Conservation (phyloP, 1,284 basidiomycete genomes). For the Cutaneotrichosporon sp. region DNA sequence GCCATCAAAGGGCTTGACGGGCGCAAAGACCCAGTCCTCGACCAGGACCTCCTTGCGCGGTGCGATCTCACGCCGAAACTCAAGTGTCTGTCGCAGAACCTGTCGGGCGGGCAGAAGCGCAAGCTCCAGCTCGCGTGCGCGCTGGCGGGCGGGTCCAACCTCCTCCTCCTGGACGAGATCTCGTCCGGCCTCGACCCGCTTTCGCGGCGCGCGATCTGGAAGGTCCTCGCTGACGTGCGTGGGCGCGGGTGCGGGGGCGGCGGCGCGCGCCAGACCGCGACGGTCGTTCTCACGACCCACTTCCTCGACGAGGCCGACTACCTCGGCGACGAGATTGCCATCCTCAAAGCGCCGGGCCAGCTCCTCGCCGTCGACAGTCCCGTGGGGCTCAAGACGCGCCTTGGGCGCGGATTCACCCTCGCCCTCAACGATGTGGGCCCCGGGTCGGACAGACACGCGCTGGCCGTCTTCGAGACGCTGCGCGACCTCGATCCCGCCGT, state of each 20-base stretch:
- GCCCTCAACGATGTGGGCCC: constrained; percentile 30
- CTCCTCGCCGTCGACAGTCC: constrained; percentile 67
- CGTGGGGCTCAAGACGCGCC: constrained; percentile 63
- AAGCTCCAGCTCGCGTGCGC: constrained; percentile 74
- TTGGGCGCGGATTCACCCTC: constrained; percentile 66
- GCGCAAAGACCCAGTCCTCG: constrained; percentile 36
- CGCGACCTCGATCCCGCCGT: constrained; percentile 1
- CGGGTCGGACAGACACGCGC: constrained; percentile 49
- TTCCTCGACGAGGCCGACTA: constrained; percentile 74
- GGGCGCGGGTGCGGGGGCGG: constrained; percentile 29
- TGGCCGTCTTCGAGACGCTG: constrained; percentile 13
- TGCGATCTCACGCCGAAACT: constrained; percentile 68
- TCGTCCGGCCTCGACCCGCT: constrained; percentile 75
- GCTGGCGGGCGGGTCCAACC: constrained; percentile 59
- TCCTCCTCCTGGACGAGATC: constrained; percentile 67
- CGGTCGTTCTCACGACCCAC: constrained; percentile 66
- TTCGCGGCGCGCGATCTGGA: constrained; percentile 70
- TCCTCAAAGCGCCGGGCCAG: constrained; percentile 68
- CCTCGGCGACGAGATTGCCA: constrained; percentile 67
- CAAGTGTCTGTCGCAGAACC: constrained; percentile 59
- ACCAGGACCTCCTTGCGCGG: constrained; percentile 60
- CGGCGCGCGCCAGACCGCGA: constrained; percentile 50
- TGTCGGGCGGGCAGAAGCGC: constrained; percentile 74
- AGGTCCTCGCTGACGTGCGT: constrained; percentile 62
- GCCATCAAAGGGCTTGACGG: constrained; percentile 60